Conservation (phyloP, 208 protist genomes). For the Crithidia acanthocephali region DNA sequence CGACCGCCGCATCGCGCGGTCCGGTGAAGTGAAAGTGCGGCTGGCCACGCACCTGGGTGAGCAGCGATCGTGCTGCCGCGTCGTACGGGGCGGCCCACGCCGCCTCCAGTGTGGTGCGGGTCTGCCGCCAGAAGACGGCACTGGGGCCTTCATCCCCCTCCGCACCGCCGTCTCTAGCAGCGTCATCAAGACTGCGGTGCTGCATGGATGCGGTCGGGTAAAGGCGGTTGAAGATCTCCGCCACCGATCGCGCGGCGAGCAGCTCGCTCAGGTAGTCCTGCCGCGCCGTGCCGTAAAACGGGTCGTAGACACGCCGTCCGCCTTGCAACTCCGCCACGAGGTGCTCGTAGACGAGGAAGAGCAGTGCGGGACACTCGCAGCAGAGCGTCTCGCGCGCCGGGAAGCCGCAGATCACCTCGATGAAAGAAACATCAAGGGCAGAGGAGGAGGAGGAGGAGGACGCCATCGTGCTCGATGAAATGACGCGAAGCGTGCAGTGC, state of each 20-base stretch:
- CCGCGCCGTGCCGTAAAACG: conserved; percentile 33
- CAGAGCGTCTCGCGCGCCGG: conserved; percentile 60
- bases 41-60: conserved; percentile 42
- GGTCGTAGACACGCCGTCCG: conserved; percentile 43
- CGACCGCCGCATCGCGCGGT: background rate
- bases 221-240: conserved; percentile 32
- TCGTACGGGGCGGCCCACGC: conserved; percentile 43
- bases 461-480: background rate
- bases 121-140: conserved; percentile 52
- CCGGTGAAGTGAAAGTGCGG: conserved; percentile 44
- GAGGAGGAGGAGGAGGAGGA: conserved; percentile 19
- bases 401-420: conserved; percentile 58
- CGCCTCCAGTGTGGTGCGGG: conserved; percentile 45
- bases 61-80: conserved; percentile 11
- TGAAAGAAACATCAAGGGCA: conserved; percentile 37
- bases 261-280: conserved; percentile 53
- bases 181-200: background rate
- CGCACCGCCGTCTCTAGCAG: background rate
- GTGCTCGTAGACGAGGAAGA: conserved; percentile 68
- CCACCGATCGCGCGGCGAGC: conserved; percentile 34
- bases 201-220: conserved; percentile 7
- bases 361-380: conserved; percentile 70
- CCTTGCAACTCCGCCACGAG: conserved; percentile 47
- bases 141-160: background rate
- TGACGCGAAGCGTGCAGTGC: too few relatives aligned